Evolutionary conservation across 139 green algal species (phyloP), one percentile per base, ranked within the genome.

Genomic region (Edaphochlamys debaryana): DNA sequence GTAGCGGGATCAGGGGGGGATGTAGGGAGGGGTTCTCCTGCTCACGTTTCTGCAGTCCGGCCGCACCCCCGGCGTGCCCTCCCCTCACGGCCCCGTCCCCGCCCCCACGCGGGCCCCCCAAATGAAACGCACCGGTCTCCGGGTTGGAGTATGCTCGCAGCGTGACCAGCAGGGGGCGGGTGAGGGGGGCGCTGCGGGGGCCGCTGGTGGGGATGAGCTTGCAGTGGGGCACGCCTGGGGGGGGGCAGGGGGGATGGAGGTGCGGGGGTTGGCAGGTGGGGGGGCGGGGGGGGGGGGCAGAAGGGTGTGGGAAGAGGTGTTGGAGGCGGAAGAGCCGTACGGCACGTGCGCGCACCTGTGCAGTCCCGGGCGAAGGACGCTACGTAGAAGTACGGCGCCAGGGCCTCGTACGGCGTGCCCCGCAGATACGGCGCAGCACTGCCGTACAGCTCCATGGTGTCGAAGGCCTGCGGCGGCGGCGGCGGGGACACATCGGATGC

Each of bases 121-220:
- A n/a, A n/a, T n/a, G n/a, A n/a, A n/a, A n/a, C 5, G 13, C 23
- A 82, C 85, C 85, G 0, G 85, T 89, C 13, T 27, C 29, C 0
- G 86, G 86, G 74, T 87, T 87, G 67, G 67, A 30, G 74, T 89
- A 89, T 1, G 86, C 79, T 2, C 86, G 67, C 56, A 85, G 32
- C 1, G 71, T 86, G 42, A 81, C 37, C 19, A 89, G n/a, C 50
- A 84, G 37, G 34, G 50, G n/a, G 15, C 86, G 67, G 3, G 13
- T 30, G n/a, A 83, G 38, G 3, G 86, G 80, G 2, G 85, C 54
- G 42, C 73, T 85, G 64, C 80, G 79, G 34, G 86, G 52, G 13
- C 86, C 86, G 20, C 69, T 32, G 22, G 52, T 56, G 17, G 86
- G 86, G n/a, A 89, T 70, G 38, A 69, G 54, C 72, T 87, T 87